Base-by-base conservation (phyloP, 2,329 filamentous ascomycete species). In the Colletotrichum sp. region DNA sequence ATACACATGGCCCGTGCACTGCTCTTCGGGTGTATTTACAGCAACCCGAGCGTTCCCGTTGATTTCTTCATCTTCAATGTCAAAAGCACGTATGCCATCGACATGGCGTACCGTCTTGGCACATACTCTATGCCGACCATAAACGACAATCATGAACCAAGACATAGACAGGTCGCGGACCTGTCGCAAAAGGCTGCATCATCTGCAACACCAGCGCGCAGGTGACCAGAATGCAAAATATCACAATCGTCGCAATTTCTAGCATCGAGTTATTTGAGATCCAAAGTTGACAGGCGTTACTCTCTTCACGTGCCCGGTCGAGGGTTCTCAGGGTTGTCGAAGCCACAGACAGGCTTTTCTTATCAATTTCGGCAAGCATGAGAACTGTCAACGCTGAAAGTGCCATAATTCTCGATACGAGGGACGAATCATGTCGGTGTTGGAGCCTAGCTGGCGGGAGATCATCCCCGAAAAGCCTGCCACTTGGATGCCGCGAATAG, bases 81-180 rank as follows among this genome's bases (percentile, higher is more conserved):
- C 39, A 48, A 6, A 12, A 43, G 36, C 36, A 43, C 36, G 16
- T 43, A 43, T 6, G 39, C 39, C 10, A 3, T 48, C 39, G 18
- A 48, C 39, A 43, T 43, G 39, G 39, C 39, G 9, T 48, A n/a
- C 6, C 16, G 39, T 48, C 39, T 48, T n/a, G 10, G n/a, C 43
- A 52, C 43, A 22, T 13, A 7, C n/a, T 52, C 43, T 22, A 52
- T 52, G 43, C 70, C 25, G 70, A 74, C 74, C 74, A 65, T 6
- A 64, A 39, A 9, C 22, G 70, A 34, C 74, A 76, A 15, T 48
- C 34, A 22, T 76, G 74, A 16, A 76, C 56, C 48, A 76, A 34
- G 27, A 68, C 65, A n/a, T 76, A 76, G 18, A 36, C 30, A 22
- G 56, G 74, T 9, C 43, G 70, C 25, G 34, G 32, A 4, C 52